Evolutionary conservation across 768 basidiomycete genomes (phyloP).

Genomic region (Amanita thiersii): DNA sequence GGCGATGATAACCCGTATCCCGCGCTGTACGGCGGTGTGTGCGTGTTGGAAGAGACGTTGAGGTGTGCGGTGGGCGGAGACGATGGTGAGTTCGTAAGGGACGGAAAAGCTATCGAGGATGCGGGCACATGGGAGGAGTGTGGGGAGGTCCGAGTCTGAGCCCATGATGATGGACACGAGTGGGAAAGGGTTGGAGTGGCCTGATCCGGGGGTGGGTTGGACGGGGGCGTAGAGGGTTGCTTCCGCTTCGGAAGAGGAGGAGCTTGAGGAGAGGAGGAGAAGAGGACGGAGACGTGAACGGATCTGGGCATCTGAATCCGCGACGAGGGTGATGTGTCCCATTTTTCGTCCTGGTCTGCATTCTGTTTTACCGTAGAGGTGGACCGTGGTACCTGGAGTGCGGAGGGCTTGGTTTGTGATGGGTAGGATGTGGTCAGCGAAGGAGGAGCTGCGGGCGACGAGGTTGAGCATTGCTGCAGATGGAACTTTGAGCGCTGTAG

Average conservation of each 20-base stretch:
- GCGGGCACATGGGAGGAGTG: constrained; percentile 82
- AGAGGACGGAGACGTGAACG: constrained; percentile 64
- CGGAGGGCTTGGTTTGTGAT: constrained; percentile 54
- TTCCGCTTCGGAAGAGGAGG: constrained; percentile 28
- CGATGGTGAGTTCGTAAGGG: constrained; percentile 92
- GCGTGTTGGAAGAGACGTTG: constrained; percentile 81
- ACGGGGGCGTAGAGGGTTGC: constrained; percentile 44
- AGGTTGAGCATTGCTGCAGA: constrained; percentile 92
- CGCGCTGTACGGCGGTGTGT: constrained; percentile 57
- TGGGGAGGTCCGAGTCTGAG: constrained; percentile 94
- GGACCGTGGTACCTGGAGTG: constrained; percentile 70
- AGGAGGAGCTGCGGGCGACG: constrained; percentile 64
- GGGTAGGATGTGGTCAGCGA: constrained; percentile 48
- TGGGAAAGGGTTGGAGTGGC: constrained; percentile 58
- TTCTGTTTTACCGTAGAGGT: constrained; percentile 92
- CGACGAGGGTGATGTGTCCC: constrained; percentile 93
- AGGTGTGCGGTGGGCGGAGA: constrained; percentile 94
- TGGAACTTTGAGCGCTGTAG: constrained; percentile 80
- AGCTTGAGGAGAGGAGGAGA: constrained; percentile 47
- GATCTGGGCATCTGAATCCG: constrained; percentile 70
- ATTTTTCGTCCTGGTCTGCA: constrained; percentile 91
- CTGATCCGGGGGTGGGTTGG: constrained; percentile 32
- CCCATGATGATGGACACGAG: constrained; percentile 97
- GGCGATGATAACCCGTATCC: constrained; percentile 74
- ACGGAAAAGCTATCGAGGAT: constrained; percentile 77